These are phyloP conservation scores for Leishmania tropica DNA, from an alignment of 208 protist species.

Conservation along the genomic window DNA sequence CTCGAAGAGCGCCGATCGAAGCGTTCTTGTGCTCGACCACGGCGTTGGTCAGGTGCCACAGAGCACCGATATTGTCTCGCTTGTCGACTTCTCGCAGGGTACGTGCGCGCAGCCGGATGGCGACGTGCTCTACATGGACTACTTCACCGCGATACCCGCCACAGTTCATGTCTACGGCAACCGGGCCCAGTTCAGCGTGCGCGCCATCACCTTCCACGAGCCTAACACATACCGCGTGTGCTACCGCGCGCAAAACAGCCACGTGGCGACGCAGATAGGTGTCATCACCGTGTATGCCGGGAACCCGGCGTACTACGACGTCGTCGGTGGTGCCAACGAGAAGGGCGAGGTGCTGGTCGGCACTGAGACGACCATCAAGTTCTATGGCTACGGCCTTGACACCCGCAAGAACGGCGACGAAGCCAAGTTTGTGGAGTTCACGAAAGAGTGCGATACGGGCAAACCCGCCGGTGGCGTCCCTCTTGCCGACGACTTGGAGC, in stretches of 20 bases:
- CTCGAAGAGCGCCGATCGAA: constrained; percentile 30
- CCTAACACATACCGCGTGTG: constrained; percentile 62
- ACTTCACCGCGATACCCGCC: constrained; percentile 22
- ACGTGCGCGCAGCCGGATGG: constrained; percentile 20
- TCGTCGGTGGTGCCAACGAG: constrained; percentile 40
- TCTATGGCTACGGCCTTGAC: constrained; percentile 77
- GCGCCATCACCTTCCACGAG: constrained; percentile 37
- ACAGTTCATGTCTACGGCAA: constrained; percentile 19
- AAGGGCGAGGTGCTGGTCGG: constrained; percentile 46
- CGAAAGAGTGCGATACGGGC: constrained; percentile 48
- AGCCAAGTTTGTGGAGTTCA: constrained; percentile 78
- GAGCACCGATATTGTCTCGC: constrained; percentile 27
- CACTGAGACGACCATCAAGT: constrained; percentile 58
- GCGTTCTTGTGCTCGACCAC: constrained; percentile 52
- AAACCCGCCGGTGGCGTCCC: constrained; percentile 68
- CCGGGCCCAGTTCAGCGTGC: constrained; percentile 23
- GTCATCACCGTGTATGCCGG: constrained; percentile 62
- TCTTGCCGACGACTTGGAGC: constrained; percentile 46
- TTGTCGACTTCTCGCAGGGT: constrained; percentile 29
- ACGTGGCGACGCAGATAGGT: constrained; percentile 35
- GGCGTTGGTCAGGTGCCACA: constrained; percentile 6
- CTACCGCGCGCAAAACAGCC: constrained; percentile 23
- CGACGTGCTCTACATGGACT: constrained; percentile 34
- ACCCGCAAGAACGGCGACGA: constrained; percentile 60
- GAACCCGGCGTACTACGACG: constrained; percentile 74